Evolutionary conservation across 1,284 basidiomycete species (phyloP), one percentile per base, ranked within the genome.

Genomic region (Malassezia nana): DNA sequence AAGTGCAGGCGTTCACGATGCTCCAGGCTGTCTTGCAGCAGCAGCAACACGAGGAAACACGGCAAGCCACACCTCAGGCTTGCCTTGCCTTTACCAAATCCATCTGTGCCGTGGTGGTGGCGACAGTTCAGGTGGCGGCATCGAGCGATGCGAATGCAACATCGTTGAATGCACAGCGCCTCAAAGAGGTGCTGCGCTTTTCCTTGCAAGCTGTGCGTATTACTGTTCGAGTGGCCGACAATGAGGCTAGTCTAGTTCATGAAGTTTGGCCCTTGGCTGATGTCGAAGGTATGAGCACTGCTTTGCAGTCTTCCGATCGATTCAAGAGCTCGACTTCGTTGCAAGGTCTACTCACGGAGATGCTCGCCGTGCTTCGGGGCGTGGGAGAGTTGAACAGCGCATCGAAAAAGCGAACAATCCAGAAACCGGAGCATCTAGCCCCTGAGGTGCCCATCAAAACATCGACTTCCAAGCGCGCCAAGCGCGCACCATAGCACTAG

Each of bases 171-270:
- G 78, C 84, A 1, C 75, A 81, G 7, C 84, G 89, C 54, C 73
- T 86, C 66, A 92, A 89, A 74, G 86, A 89, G 26, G 75, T 89
- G 13, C 75, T 88, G 57, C 91, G 89, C 74, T 77, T 87, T 47
- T 82, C 78, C 0, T 76, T 88, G 6, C 75, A 81, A 18, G 81
- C 82, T 30, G 78, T 83, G 10, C 82, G 88, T 46, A 82, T 84
- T 55, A 82, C 82, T 42, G 81, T 79, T 55, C 78, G 76, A 20
- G 68, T 81, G 8, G 52, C 57, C 1, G 49, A 42, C 16, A 29
- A 29, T 31, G 10, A 24, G 15, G 20, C 26, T 2, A 22, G 20
- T 5, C 59, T 54, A 41, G 32, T 63, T 41, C 48, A 55, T 31
- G 38, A 30, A 31, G 69, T 79, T 0, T 64, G 75, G 16, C 67